Base-by-base conservation (phyloP, 2,329 filamentous ascomycete species). In the Diaporthe nobilis region DNA sequence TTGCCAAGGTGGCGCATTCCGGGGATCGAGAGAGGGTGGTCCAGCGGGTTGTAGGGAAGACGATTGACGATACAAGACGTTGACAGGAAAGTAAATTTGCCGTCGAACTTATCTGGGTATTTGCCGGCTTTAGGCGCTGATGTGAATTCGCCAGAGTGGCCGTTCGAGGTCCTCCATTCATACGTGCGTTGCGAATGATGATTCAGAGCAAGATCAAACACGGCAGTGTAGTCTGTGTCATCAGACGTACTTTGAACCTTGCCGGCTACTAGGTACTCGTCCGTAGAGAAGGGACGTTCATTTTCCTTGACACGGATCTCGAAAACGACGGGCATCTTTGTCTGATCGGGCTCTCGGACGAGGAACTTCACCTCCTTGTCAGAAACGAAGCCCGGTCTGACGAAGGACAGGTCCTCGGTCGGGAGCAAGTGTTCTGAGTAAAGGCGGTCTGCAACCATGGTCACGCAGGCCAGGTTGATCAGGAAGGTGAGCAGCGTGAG, bases 51-150 rank as follows among this genome's bases (percentile, higher is more conserved):
- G 84, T 99, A 99, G 0, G 97, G 97, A 74, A 98, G 95, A 25
- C 95, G 93, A 15, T 94, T 93, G 80, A 98, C 94, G 80, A 98
- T 95, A 84, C 97, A 99, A 57, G 95, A 98, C 0, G 95, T 97
- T 4, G 96, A 95, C 10, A 98, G 85, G 82, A 99, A 99, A 0
- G 95, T 98, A 80, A 98, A 96, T 75, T 92, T 92, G 55, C 92
- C 93, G 68, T 92, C 89, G 58, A 89, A 88, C 6, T 89, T 87
- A 22, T 88, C 85, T 0, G 92, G 90, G 77, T 90, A 88, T 2
- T 90, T 87, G 15, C 95, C 95, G 0, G 92, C 86, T 49, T 88
- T 90, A 1, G 96, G 95, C 1, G 95, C 93, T 0, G 95, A 93
- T 4, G 90, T 90, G 80, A 99, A 98, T 78, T 92, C 92, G 63